Evolutionary conservation across 257 asterid species (phyloP).

Genomic region (Primulina huaijiensis): DNA sequence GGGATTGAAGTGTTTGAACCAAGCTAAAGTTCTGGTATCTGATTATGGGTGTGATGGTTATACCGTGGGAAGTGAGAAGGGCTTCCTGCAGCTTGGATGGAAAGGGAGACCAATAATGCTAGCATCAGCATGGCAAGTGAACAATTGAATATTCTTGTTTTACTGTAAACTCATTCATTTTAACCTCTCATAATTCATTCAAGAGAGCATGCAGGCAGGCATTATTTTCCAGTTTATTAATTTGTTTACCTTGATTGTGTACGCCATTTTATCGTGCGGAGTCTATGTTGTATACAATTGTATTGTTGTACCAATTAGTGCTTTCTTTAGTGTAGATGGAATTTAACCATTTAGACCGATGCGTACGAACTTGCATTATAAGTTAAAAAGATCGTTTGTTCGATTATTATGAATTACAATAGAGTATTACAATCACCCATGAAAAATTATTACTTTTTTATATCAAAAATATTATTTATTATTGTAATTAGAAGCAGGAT

Average conservation of each 20-base stretch:
- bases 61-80: slow-evolving; percentile 46
- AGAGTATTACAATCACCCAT: too few relatives aligned
- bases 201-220: background rate
- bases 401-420: too few relatives aligned
- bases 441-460: too few relatives aligned
- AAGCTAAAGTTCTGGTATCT: slow-evolving; percentile 34
- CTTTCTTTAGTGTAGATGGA: background rate
- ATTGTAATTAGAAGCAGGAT: too few relatives aligned
- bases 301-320: slow-evolving; percentile 6
- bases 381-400: too few relatives aligned
- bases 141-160: slow-evolving; percentile 14
- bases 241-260: background rate
- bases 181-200: background rate
- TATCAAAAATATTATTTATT: too few relatives aligned
- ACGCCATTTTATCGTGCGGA: background rate
- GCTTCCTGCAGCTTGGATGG: slow-evolving; percentile 66
- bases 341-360: background rate
- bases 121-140: slow-evolving; percentile 54
- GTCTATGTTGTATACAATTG: slow-evolving; percentile 1
- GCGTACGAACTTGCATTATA: slow-evolving; percentile 8
- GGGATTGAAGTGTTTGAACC: slow-evolving; percentile 38
- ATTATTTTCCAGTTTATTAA: background rate
- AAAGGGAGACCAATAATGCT: slow-evolving; percentile 65
- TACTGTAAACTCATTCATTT: background rate
- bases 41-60: slow-evolving; percentile 47